A percentile compares a stretch with the other conserved stretches of the same genome.
These are phyloP conservation scores for Beauveria scarabaeidicola DNA, from an alignment of 2,329 filamentous ascomycete species.

Conservation along the genomic window DNA sequence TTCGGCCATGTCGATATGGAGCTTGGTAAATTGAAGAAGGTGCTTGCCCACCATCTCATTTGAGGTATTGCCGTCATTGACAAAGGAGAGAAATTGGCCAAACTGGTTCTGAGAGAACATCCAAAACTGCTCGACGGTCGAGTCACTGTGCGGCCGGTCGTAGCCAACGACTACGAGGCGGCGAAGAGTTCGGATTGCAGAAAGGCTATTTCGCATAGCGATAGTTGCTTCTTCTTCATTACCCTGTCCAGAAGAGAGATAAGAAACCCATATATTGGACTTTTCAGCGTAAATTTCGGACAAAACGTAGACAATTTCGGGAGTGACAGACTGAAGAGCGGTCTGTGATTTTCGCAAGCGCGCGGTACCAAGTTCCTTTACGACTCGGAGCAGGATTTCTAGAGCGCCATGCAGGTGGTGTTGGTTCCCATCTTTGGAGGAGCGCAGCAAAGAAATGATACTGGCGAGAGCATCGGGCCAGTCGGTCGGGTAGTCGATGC, in stretches of 20 bases:
- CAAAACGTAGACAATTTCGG: conserved; percentile 75
- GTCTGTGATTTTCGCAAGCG: conserved; percentile 66
- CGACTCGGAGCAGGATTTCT: conserved; percentile 70
- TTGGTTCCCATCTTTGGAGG: conserved; percentile 42
- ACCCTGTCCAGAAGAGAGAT: conserved; percentile 48
- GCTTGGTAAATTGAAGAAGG: conserved; percentile 79
- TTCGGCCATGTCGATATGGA: conserved; percentile 80
- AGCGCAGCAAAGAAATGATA: conserved; percentile 58
- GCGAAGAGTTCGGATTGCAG: conserved; percentile 70
- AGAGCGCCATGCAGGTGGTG: conserved; percentile 64
- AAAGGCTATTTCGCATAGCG: conserved; percentile 67
- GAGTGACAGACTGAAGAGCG: conserved; percentile 67
- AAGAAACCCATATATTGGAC: conserved; percentile 58
- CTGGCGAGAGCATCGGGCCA: conserved; percentile 60
- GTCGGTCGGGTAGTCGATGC: conserved; percentile 80
- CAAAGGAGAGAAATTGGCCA: conserved; percentile 60
- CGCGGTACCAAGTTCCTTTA: conserved; percentile 84
- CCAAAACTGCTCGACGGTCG: conserved; percentile 74
- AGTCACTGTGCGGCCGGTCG: conserved; percentile 72
- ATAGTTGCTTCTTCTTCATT: conserved; percentile 51
- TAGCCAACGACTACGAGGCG: conserved; percentile 74
- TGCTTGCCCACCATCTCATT: conserved; percentile 71
- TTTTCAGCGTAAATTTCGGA: conserved; percentile 70
- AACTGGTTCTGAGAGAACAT: conserved; percentile 67
- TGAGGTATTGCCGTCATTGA: conserved; percentile 47